Conservation (phyloP, 225 moss, liverwort and hornwort genomes). For the Ulota crispa region DNA sequence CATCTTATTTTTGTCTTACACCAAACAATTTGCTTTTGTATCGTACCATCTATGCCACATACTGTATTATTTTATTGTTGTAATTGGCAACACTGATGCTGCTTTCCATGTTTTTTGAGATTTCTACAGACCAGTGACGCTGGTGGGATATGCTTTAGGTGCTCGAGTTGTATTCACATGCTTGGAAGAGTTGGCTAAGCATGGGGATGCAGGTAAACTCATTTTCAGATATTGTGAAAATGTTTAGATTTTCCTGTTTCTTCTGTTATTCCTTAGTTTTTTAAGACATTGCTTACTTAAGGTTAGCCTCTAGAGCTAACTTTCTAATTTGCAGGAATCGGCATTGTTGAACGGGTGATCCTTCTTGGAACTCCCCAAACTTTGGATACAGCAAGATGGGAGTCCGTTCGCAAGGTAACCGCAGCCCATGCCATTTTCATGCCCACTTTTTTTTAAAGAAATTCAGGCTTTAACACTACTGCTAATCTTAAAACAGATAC, state of each 20-base stretch:
- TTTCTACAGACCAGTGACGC: slow-evolving; percentile 75
- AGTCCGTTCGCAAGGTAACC: slow-evolving; percentile 75
- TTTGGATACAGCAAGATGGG: slow-evolving; percentile 67
- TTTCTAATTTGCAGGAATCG: slow-evolving; percentile 40
- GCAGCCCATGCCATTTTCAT: not conserved
- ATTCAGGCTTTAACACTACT: not conserved
- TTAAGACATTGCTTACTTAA: not conserved
- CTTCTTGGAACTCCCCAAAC: slow-evolving; percentile 87
- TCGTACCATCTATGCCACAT: not conserved
- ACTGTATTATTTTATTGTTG: not conserved
- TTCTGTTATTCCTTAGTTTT: not conserved
- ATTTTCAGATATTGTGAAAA: not conserved
- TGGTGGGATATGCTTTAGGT: slow-evolving; percentile 85
- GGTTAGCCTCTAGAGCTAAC: not conserved
- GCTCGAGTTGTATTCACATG: slow-evolving; percentile 87
- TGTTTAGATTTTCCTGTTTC: not conserved
- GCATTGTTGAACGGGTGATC: slow-evolving; percentile 95
- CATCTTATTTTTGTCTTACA: not conserved
- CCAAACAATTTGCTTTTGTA: not conserved
- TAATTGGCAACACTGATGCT: not conserved
- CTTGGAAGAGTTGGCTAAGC: slow-evolving; percentile 85
- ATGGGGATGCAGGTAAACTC: slow-evolving; percentile 62
- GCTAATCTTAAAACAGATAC: not conserved
- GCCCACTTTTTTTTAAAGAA: not conserved
- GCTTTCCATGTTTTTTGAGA: not conserved